Evolutionary conservation across 164 flowering plant species (phyloP).

Genomic region (Berberis vulgaris): DNA sequence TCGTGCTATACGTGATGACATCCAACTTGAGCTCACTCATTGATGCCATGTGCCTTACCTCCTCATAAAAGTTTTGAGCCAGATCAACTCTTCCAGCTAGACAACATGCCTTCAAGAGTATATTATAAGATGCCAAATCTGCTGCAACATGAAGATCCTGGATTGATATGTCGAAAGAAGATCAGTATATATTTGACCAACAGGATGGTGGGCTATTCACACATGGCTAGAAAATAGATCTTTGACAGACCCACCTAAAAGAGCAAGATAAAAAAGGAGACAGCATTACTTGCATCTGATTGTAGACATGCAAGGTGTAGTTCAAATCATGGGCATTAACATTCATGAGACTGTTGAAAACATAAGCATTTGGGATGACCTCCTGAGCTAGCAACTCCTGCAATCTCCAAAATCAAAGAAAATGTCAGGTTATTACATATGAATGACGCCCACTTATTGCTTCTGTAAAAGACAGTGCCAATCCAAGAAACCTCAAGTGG

Average conservation of each 20-base stretch:
- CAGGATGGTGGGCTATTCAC: background rate
- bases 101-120: conserved; percentile 80
- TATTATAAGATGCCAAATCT: conserved; percentile 76
- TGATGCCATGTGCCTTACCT: conserved; percentile 46
- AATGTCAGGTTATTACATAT: too few relatives aligned
- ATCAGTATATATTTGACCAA: too few relatives aligned
- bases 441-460: too few relatives aligned
- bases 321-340: too few relatives aligned
- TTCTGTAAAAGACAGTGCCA: too few relatives aligned
- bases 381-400: too few relatives aligned
- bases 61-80: conserved; percentile 65
- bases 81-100: conserved; percentile 73
- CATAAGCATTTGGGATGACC: too few relatives aligned
- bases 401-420: too few relatives aligned
- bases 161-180: background rate
- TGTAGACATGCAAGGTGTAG: conserved; percentile 27
- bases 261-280: conserved; percentile 15
- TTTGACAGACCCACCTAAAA: conserved; percentile 7
- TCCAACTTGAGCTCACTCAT: conserved; percentile 58
- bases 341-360: too few relatives aligned
- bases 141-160: conserved; percentile 57
- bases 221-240: background rate
- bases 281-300: conserved; percentile 69
- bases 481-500: too few relatives aligned
- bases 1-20: conserved; percentile 85